A percentile compares a stretch with the other conserved stretches of the same genome.
phyloP scores from a whole-genome alignment of 1,284 basidiomycete genomes.

The Leccinum laetum region DNA sequence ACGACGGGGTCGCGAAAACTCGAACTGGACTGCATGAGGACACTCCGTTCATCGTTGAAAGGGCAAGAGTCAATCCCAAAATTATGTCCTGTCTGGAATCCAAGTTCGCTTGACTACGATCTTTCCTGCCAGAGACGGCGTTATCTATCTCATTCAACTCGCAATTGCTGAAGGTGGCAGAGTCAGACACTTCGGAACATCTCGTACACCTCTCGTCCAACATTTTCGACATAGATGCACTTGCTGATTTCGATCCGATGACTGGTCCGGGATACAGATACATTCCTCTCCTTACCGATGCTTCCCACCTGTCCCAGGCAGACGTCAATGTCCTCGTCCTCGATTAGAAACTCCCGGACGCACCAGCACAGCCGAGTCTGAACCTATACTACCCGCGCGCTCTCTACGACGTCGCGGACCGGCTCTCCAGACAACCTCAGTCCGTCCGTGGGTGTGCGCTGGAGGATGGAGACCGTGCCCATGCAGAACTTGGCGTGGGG shows the following conservation, averaged over 20 bases:
- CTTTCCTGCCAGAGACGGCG: neutral
- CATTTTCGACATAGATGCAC: neutral
- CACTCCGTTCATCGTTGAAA: neutral
- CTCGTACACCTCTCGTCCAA: neutral
- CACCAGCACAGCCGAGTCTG: neutral
- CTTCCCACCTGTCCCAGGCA: neutral
- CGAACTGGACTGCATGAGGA: neutral
- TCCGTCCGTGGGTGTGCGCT: conserved; percentile 47
- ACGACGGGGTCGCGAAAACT: neutral
- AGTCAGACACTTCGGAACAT: neutral
- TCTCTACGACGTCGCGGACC: conserved; percentile 39
- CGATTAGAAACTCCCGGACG: neutral
- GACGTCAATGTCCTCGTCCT: neutral
- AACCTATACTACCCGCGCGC: conserved; percentile 37
- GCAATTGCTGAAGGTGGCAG: neutral
- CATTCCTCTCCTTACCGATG: neutral
- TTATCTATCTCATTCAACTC: neutral
- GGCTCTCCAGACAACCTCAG: conserved; percentile 32
- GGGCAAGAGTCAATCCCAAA: neutral
- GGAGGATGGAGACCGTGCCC: conserved; percentile 49
- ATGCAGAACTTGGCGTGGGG: conserved; percentile 40
- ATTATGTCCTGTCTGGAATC: neutral
- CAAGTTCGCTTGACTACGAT: neutral
- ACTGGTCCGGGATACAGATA: neutral
- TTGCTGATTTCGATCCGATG: neutral